Evolutionary conservation across 2,329 filamentous ascomycete species (phyloP).

Genomic region (Amesomyces nigricolor): DNA sequence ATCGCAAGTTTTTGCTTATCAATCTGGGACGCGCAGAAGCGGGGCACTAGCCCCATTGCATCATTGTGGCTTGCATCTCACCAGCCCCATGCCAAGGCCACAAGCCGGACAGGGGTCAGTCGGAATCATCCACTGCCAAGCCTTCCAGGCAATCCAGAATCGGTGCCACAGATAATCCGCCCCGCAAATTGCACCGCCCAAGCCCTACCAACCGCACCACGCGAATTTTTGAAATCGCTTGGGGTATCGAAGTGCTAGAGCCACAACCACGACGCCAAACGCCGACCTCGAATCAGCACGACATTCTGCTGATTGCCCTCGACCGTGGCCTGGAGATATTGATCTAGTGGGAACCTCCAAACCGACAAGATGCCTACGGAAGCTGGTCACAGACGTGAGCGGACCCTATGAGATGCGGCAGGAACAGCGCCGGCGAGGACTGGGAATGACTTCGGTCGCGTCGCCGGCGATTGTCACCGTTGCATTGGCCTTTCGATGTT

Average conservation of each 20-base stretch:
- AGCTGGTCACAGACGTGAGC: slow-evolving; percentile 85
- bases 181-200: slow-evolving; percentile 21
- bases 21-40: not conserved
- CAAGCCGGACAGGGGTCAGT: not conserved
- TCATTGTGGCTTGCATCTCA: slow-evolving; percentile 6
- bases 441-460: slow-evolving; percentile 12
- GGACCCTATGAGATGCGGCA: slow-evolving; percentile 20
- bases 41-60: not conserved
- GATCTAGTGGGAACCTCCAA: slow-evolving; percentile 31
- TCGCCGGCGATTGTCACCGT: slow-evolving; percentile 9
- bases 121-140: not conserved
- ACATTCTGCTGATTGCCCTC: slow-evolving; percentile 28
- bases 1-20: not conserved
- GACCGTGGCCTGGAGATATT: slow-evolving; percentile 31
- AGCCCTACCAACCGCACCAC: slow-evolving; percentile 28
- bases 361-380: slow-evolving; percentile 74
- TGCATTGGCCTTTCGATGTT: slow-evolving; percentile 7
- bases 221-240: slow-evolving; percentile 29
- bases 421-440: slow-evolving; percentile 11
- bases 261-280: slow-evolving; percentile 29
- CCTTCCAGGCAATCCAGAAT: not conserved
- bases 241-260: slow-evolving; percentile 25
- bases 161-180: slow-evolving; percentile 25
- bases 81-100: not conserved
- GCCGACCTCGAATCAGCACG: slow-evolving; percentile 28